Conservation (phyloP, 371 early-diverging fungal genomes). For the Mortierella sp. region DNA sequence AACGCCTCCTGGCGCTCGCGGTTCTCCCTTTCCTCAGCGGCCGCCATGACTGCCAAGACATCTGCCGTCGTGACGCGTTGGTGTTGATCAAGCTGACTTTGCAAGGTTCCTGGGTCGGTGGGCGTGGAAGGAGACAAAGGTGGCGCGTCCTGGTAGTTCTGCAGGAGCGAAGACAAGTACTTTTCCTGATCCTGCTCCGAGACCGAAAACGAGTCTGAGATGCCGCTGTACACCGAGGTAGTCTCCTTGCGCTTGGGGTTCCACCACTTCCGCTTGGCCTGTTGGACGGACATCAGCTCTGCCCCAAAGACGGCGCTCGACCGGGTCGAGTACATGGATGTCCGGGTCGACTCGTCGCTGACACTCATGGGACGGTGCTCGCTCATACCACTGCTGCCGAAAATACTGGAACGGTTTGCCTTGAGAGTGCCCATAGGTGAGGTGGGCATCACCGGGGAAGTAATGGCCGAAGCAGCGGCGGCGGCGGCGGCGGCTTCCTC, state of each 20-base stretch:
- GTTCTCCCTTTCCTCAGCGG: constrained; percentile 5
- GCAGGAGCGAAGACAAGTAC: constrained; percentile 26
- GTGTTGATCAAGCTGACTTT: constrained; percentile 6
- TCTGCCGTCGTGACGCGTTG: constrained; percentile 2
- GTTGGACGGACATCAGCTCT: constrained; percentile 30
- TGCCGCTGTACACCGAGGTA: constrained; percentile 21
- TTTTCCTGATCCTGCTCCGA: constrained; percentile 47
- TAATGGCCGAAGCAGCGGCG: neutral
- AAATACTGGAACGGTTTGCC: constrained; percentile 21
- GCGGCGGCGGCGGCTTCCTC: constrained; percentile 3
- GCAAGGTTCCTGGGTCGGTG: neutral
- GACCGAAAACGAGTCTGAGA: constrained; percentile 17
- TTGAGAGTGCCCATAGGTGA: constrained; percentile 19
- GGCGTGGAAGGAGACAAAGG: neutral
- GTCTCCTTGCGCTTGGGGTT: constrained; percentile 44
- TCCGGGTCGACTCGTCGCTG: constrained; percentile 8
- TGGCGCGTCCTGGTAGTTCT: constrained; percentile 4
- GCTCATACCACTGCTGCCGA: constrained; percentile 19
- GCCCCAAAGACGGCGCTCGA: constrained; percentile 24
- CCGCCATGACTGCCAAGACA: constrained; percentile 3
- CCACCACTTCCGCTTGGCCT: constrained; percentile 52
- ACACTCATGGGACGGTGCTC: constrained; percentile 12
- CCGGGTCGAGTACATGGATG: constrained; percentile 32
- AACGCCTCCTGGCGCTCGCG: constrained; percentile 17
- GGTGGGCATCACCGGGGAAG: neutral